A percentile compares a stretch with the other conserved stretches of the same genome.
phyloP scores from a whole-genome alignment of 176 grass and related monocot species.

The Avena sativa region DNA sequence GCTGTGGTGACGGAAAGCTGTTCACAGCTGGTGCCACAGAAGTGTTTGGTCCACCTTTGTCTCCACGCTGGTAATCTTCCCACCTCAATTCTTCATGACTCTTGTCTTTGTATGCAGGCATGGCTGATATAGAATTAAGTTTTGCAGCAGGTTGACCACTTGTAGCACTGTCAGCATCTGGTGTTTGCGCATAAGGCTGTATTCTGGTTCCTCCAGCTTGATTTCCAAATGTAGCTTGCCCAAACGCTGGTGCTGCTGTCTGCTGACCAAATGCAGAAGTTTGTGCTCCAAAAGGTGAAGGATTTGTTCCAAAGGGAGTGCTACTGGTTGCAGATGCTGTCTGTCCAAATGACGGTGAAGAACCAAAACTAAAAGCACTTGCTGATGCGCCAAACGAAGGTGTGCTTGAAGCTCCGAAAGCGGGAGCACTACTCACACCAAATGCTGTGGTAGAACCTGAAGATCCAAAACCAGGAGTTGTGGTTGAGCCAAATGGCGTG shows the following conservation, averaged over 20 bases:
- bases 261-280: conserved; percentile 77
- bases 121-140: conserved; percentile 94
- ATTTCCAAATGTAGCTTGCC: conserved; percentile 68
- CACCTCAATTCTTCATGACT: conserved; percentile 97
- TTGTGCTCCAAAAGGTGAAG: conserved; percentile 80
- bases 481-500: conserved; percentile 66
- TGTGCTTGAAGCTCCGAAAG: conserved; percentile 68
- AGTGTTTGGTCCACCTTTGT: conserved; percentile 84
- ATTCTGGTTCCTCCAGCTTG: conserved; percentile 82
- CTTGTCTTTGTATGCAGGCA: conserved; percentile 94
- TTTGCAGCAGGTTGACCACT: conserved; percentile 72
- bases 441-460: conserved; percentile 66
- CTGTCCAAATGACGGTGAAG: conserved; percentile 75
- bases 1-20: conserved; percentile 32
- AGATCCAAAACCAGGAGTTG: conserved; percentile 60
- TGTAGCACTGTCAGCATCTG: conserved; percentile 80
- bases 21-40: conserved; percentile 48
- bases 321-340: conserved; percentile 61
- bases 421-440: conserved; percentile 57
- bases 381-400: conserved; percentile 72
- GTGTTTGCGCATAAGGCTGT: conserved; percentile 70
- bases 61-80: conserved; percentile 93
- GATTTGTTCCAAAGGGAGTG: conserved; percentile 71
- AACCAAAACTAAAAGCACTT: conserved; percentile 79
- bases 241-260: conserved; percentile 67